Percentiles rank a stretch among this genome's conserved stretches.
Evolutionary conservation across 768 basidiomycete species (phyloP).

Genomic region (Naganishia kalamii): DNA sequence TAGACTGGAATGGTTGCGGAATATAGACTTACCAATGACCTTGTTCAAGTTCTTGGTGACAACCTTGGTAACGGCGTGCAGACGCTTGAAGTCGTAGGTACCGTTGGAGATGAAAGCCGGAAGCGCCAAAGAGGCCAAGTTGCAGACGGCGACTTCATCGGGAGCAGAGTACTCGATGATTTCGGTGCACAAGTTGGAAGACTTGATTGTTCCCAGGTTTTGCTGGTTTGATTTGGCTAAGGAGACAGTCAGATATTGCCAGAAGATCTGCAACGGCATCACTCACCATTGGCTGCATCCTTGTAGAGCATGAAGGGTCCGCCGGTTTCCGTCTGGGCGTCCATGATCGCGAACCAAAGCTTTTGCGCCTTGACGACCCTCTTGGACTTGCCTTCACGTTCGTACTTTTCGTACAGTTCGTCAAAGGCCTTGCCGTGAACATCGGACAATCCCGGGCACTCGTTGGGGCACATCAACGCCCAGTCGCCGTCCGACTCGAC

Average conservation of each 20-base stretch:
- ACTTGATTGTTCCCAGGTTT: conserved; percentile 98
- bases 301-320: conserved; percentile 99
- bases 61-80: conserved; percentile 89
- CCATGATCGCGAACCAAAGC: conserved; percentile 94
- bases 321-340: conserved; percentile 96
- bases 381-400: conserved; percentile 67
- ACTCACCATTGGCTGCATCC: conserved; percentile 82
- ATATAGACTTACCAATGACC: conserved; percentile 62
- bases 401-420: conserved; percentile 61
- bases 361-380: conserved; percentile 88
- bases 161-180: conserved; percentile 97
- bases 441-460: conserved; percentile 82
- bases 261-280: neutral
- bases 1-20: conserved; percentile 23
- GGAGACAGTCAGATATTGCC: neutral
- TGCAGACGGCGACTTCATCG: conserved; percentile 96
- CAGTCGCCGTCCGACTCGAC: conserved; percentile 83
- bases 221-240: conserved; percentile 94
- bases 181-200: conserved; percentile 96
- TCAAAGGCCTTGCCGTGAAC: conserved; percentile 88
- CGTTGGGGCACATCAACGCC: conserved; percentile 97
- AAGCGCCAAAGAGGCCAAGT: conserved; percentile 91
- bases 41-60: conserved; percentile 88
- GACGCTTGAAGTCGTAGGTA: conserved; percentile 84
- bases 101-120: conserved; percentile 81